Conservation (phyloP, 2,329 filamentous ascomycete genomes). For the Chlorencoelia australis region DNA sequence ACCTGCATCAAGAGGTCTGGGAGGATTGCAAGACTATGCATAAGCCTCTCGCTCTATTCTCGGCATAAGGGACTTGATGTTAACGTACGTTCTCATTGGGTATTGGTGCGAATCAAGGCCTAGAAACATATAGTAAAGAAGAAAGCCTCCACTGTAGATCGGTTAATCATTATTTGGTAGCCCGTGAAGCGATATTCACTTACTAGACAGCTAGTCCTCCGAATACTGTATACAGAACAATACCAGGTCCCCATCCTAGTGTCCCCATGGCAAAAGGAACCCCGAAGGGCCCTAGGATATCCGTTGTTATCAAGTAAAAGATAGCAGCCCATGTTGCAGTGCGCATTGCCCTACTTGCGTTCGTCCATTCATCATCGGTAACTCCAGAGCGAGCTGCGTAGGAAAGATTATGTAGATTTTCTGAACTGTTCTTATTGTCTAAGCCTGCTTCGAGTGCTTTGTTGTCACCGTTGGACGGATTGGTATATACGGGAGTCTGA, state of each 20-base stretch:
- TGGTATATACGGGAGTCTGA: not conserved
- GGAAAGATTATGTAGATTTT: not conserved
- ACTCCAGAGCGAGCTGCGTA: constrained; percentile 9
- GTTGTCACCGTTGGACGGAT: not conserved
- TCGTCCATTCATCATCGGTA: constrained; percentile 34
- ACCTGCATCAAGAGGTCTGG: no score
- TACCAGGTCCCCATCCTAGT: constrained; percentile 7
- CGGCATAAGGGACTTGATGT: no score
- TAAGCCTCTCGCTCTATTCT: no score
- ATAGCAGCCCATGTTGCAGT: constrained; percentile 36
- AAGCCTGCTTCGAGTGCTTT: no score
- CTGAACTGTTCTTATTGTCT: not conserved
- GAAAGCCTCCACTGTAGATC: constrained; percentile 3
- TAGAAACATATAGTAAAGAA: constrained; percentile 15
- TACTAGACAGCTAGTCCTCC: constrained; percentile 3
- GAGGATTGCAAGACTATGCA: no score
- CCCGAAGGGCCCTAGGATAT: constrained; percentile 11
- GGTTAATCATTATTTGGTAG: not conserved
- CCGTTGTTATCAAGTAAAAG: constrained; percentile 26
- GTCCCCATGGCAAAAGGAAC: constrained; percentile 7
- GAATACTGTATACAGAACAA: constrained; percentile 17
- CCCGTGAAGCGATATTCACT: not conserved
- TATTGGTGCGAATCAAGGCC: constrained; percentile 17
- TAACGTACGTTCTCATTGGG: constrained; percentile 9
- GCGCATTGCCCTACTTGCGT: constrained; percentile 34